A percentile compares a stretch with the other conserved stretches of the same genome.
Evolutionary conservation across 306 rosid species (phyloP).

Genomic region (Arachis hypogaea): DNA sequence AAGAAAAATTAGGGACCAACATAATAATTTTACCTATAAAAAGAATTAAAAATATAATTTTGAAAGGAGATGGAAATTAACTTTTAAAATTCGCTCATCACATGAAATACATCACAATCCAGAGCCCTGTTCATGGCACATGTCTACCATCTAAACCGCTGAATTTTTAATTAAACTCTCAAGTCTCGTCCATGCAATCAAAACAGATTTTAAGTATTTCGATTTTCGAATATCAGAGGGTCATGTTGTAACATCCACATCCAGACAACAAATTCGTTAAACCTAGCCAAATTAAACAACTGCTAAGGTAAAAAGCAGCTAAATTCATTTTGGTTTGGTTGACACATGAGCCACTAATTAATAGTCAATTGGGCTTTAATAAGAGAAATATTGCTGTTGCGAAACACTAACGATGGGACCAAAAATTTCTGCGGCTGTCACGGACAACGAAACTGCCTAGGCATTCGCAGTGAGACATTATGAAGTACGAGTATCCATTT

Average conservation of each 20-base stretch:
- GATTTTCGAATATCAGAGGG: neutral
- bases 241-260: neutral
- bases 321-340: neutral
- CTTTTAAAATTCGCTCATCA: neutral
- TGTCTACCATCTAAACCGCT: neutral
- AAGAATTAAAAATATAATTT: no score
- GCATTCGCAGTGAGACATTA: constrained; percentile 12
- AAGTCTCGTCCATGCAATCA: neutral
- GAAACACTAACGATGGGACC: neutral
- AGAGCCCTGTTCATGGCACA: neutral
- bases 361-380: neutral
- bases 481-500: neutral
- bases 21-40: no score
- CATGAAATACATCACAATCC: neutral
- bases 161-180: neutral
- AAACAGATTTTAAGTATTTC: no score
- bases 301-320: neutral
- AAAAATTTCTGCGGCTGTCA: neutral
- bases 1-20: no score
- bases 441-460: constrained; percentile 25
- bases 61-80: neutral
- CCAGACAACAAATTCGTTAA: neutral
- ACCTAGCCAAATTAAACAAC: neutral
- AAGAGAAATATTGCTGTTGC: neutral
- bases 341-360: neutral